Conservation (phyloP, 2,329 filamentous ascomycete genomes). For the Fusarium sp. region DNA sequence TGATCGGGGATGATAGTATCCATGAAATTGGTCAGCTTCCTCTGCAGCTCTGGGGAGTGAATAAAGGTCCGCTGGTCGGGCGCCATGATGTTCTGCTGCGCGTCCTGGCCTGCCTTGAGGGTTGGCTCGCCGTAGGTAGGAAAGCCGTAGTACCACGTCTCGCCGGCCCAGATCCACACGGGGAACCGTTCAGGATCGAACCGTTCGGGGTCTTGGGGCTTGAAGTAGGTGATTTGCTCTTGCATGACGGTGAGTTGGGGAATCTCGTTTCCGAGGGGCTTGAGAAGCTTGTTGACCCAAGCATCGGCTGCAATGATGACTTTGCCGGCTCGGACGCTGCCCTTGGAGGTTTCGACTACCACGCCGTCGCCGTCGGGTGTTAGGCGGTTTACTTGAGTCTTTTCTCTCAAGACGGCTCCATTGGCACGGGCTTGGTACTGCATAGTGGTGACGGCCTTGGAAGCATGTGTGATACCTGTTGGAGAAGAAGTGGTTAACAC, state of each 20-base stretch:
- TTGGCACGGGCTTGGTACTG: conserved; percentile 30
- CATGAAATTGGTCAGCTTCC: conserved; percentile 21
- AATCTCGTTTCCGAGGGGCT: conserved; percentile 21
- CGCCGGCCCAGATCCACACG: conserved; percentile 36
- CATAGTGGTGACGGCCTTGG: conserved; percentile 28
- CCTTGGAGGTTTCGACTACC: conserved; percentile 24
- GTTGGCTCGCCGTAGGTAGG: conserved; percentile 34
- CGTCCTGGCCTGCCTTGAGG: conserved; percentile 35
- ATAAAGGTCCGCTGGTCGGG: conserved; percentile 31
- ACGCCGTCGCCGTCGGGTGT: conserved; percentile 10
- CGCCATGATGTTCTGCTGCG: conserved; percentile 23
- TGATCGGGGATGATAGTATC: conserved; percentile 16
- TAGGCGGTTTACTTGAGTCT: conserved; percentile 17
- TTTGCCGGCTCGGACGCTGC: conserved; percentile 19
- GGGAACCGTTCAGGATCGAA: conserved; percentile 16
- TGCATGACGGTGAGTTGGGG: conserved; percentile 37
- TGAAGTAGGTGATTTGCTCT: conserved; percentile 41
- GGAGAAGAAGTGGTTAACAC: too few species aligned
- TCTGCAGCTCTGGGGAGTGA: conserved; percentile 8
- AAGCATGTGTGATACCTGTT: neutral
- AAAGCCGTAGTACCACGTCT: conserved; percentile 24
- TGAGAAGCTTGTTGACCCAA: conserved; percentile 38
- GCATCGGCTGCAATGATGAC: conserved; percentile 31
- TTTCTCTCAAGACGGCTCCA: conserved; percentile 25
- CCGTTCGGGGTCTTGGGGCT: conserved; percentile 16